Evolutionary conservation across 768 basidiomycete species (phyloP).

Genomic region (Naganishia randhawae): DNA sequence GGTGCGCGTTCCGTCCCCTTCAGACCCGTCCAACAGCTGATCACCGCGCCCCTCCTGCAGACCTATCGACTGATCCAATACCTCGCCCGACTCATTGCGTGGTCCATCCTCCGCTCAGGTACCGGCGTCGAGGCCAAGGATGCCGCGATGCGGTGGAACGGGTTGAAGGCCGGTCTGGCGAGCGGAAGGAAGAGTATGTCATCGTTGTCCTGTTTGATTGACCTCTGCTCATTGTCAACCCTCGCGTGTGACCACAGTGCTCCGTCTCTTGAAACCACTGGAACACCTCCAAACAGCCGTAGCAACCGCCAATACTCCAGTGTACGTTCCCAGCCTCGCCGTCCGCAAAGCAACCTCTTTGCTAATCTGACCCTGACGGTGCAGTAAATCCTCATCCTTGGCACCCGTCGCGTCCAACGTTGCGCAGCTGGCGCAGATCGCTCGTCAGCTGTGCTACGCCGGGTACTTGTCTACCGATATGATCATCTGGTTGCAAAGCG

Average conservation of each 20-base stretch:
- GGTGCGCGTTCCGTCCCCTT: constrained; percentile 53
- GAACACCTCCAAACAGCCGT: constrained; percentile 90
- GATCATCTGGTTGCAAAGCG: constrained; percentile 70
- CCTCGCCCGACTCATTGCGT: constrained; percentile 80
- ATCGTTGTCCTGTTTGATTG: constrained; percentile 25
- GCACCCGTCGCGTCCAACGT: constrained; percentile 54
- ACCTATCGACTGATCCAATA: constrained; percentile 87
- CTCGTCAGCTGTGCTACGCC: constrained; percentile 81
- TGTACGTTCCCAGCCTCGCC: constrained; percentile 36
- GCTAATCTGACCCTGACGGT: constrained; percentile 27
- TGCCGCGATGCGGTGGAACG: constrained; percentile 71
- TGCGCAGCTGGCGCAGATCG: constrained; percentile 75
- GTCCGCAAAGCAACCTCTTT: background rate
- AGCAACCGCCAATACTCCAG: constrained; percentile 56
- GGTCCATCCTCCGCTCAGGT: constrained; percentile 69
- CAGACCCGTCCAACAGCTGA: background rate
- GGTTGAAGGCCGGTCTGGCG: constrained; percentile 79
- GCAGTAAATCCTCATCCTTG: constrained; percentile 51
- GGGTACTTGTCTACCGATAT: constrained; percentile 79
- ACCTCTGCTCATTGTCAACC: background rate
- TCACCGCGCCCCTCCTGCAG: constrained; percentile 53
- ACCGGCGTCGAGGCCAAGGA: constrained; percentile 54
- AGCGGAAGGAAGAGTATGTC: constrained; percentile 75
- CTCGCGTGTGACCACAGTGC: constrained; percentile 56
- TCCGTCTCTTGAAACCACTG: constrained; percentile 87